phyloP scores from a whole-genome alignment of 352 stramenopile genomes.

The Aphanomyces euteiches region DNA sequence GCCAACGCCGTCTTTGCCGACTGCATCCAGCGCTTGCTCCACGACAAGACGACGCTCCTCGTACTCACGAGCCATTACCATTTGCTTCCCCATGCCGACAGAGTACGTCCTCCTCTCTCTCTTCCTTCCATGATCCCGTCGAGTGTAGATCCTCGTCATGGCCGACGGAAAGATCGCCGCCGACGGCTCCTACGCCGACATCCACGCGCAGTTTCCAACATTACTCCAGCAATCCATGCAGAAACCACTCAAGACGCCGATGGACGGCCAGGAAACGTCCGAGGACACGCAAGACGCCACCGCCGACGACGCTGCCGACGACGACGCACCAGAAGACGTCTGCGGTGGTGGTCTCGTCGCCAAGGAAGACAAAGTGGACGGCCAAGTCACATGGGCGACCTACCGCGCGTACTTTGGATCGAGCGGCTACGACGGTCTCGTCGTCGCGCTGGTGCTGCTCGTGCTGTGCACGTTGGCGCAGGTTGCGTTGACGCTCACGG shows the following conservation, averaged over 20 bases:
- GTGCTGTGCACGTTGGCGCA: constrained; percentile 6
- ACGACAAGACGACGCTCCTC: constrained; percentile 87
- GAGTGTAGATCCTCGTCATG: constrained; percentile 36
- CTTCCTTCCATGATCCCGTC: constrained; percentile 13
- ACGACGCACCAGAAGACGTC: background rate
- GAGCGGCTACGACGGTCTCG: constrained; percentile 34
- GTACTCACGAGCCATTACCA: constrained; percentile 94
- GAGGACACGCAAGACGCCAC: too few relatives aligned
- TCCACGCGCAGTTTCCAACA: constrained; percentile 1
- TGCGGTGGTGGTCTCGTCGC: constrained; percentile 25
- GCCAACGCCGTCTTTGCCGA: constrained; percentile 92
- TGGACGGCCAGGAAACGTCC: too few relatives aligned
- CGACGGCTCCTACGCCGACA: constrained; percentile 32
- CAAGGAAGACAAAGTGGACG: constrained; percentile 38
- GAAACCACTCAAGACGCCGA: too few relatives aligned
- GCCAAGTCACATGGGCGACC: constrained; percentile 36
- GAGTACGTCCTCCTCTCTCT: constrained; percentile 29
- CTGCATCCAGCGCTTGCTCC: constrained; percentile 84
- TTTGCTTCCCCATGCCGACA: constrained; percentile 56
- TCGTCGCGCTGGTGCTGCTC: background rate
- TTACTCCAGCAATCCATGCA: too few relatives aligned
- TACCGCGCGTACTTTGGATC: constrained; percentile 40
- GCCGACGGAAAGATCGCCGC: constrained; percentile 35
- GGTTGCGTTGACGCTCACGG: constrained; percentile 1
- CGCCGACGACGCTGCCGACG: constrained; percentile 12